phyloP scores from a whole-genome alignment of 2,329 filamentous ascomycete species.

The Colletotrichum liaoningense region DNA sequence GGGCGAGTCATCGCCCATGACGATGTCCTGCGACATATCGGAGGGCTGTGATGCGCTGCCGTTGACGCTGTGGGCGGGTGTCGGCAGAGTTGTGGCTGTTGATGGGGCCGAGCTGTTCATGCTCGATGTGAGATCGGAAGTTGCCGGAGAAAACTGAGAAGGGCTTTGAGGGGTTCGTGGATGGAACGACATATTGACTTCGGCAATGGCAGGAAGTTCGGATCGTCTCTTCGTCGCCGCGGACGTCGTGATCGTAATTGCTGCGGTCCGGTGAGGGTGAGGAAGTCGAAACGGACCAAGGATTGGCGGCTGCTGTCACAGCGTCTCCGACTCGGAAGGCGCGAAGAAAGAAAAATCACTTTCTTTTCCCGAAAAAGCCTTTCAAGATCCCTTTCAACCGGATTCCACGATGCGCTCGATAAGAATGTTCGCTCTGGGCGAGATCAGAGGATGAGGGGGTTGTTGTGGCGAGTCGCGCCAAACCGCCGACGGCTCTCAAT shows the following conservation, averaged over 20 bases:
- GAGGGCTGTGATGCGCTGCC: constrained; percentile 60
- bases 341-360: constrained; percentile 12
- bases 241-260: constrained; percentile 45
- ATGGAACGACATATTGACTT: constrained; percentile 72
- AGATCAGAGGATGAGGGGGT: constrained; percentile 39
- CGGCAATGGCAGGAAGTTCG: constrained; percentile 41
- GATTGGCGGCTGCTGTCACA: constrained; percentile 6
- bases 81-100: constrained; percentile 66
- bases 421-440: constrained; percentile 25
- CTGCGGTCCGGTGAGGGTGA: constrained; percentile 42
- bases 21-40: constrained; percentile 54
- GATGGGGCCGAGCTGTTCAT: constrained; percentile 63
- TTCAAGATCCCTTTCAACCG: constrained; percentile 19
- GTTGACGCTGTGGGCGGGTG: constrained; percentile 72
- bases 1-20: constrained; percentile 63
- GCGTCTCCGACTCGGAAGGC: constrained; percentile 34
- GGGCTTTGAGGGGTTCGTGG: constrained; percentile 76
- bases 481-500: constrained; percentile 50
- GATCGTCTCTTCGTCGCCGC: constrained; percentile 32
- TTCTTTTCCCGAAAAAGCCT: constrained; percentile 15
- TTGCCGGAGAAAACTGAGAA: constrained; percentile 69
- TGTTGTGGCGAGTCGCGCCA: constrained; percentile 51
- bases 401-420: constrained; percentile 39
- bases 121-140: constrained; percentile 62
- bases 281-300: constrained; percentile 29